phyloP scores from a whole-genome alignment of 2,329 filamentous ascomycete genomes.

The Fusarium illudens region DNA sequence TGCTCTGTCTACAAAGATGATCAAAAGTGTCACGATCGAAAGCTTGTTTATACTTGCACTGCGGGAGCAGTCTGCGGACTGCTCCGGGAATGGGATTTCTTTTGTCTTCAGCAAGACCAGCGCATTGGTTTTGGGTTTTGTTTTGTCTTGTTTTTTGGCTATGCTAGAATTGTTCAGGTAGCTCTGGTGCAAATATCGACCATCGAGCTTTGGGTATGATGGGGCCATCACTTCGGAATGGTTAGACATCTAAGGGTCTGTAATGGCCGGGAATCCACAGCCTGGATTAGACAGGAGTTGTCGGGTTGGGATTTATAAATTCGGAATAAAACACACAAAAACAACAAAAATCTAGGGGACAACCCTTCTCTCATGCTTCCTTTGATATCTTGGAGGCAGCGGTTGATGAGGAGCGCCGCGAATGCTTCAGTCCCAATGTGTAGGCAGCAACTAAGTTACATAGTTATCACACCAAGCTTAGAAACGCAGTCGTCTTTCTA shows the following conservation, averaged over 20 bases:
- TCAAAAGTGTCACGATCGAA: neutral
- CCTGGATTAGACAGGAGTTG: neutral
- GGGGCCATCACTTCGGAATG: neutral
- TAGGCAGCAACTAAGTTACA: neutral
- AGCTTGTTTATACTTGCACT: neutral
- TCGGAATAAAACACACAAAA: neutral
- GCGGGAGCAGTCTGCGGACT: neutral
- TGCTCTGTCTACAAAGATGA: neutral
- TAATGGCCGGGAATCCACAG: neutral
- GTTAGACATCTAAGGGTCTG: conserved; percentile 6
- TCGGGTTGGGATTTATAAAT: neutral
- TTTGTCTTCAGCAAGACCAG: conserved; percentile 25
- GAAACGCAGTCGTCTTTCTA: neutral
- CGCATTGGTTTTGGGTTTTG: conserved; percentile 10
- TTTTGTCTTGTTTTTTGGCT: conserved; percentile 3
- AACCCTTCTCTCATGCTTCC: neutral
- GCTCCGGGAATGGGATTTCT: neutral
- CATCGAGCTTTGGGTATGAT: conserved; percentile 21
- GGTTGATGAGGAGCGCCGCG: neutral
- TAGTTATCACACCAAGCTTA: neutral
- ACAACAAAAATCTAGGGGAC: neutral
- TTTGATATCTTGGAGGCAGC: neutral
- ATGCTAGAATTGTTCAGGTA: conserved; percentile 21
- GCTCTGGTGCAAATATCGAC: conserved; percentile 16
- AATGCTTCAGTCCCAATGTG: neutral